Base-by-base conservation (phyloP, 108 stramenopile genomes). In the Nitzschia sp. region DNA sequence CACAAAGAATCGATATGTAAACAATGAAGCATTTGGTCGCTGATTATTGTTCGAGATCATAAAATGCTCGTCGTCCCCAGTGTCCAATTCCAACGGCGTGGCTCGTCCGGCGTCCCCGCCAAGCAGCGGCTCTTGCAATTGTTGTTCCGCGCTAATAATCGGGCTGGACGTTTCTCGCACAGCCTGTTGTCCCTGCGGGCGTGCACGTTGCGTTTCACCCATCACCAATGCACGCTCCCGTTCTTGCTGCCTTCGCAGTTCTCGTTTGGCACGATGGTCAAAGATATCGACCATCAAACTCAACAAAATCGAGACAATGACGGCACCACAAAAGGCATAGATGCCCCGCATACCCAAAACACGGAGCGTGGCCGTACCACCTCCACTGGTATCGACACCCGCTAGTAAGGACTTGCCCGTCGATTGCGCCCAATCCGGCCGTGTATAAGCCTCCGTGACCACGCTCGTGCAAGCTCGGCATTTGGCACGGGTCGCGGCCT, bases 241-340 rank as follows among this genome's bases (percentile, higher is more conserved):
- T 28, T 41, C 34, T 30, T 63, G 47, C 26, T 63, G 57, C 2
- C 41, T 31, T 19, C 26, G 36, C 35, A 61, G 23, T 56, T 56
- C 53, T 31, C 50, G 31, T 45, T 72, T 54, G 60, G 66, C 70
- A 9, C 67, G 69, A 46, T 79, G 75, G 59, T 91, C 85, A 26
- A 85, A 72, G 6, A 57, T 29, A 60, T 93, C 92, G 21, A 93
- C 85, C 22, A 86, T 44, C 45, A 93, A 60, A 56, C 85, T 82
- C 63, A 91, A 47, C 19, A 91, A 66, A 63, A 93, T 85, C 25
- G 89, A 90, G 41, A 89, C 54, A 50, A 93, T 86, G 29, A 90
- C 92, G 16, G 92, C 88, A 0, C 58, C 84, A 66, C 92, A 89
- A 73, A 93, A 93, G 53, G 74, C 76, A 64, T 93, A 93, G 16